These are phyloP conservation scores for Penicillium freii DNA, from an alignment of 2,329 filamentous ascomycete species.

Conservation along the genomic window DNA sequence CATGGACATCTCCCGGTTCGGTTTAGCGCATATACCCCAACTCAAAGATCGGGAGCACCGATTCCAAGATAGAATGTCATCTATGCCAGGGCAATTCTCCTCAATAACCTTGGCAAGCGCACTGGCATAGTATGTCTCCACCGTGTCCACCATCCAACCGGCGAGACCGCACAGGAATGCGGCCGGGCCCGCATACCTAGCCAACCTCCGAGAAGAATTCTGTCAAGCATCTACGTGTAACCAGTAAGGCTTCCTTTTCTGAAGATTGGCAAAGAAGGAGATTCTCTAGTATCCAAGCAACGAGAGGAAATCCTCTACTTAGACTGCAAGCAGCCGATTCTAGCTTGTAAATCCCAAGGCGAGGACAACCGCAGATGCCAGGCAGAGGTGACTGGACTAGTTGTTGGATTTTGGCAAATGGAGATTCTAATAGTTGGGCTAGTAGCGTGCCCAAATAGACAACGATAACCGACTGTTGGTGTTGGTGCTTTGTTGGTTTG, in stretches of 20 bases:
- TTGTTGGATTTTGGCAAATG: conserved; percentile 46
- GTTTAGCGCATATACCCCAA: conserved; percentile 44
- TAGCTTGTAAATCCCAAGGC: conserved; percentile 46
- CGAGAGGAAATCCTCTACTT: conserved; percentile 48
- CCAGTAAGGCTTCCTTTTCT: conserved; percentile 43
- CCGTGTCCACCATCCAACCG: conserved; percentile 59
- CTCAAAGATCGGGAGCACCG: conserved; percentile 52
- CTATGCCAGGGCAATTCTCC: conserved; percentile 49
- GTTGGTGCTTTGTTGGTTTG: not conserved
- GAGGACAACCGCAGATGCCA: conserved; percentile 49
- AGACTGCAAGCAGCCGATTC: conserved; percentile 45
- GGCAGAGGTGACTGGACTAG: conserved; percentile 47
- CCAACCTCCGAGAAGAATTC: conserved; percentile 43
- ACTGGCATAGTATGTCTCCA: conserved; percentile 56
- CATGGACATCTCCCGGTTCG: not conserved
- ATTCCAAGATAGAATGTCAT: conserved; percentile 52
- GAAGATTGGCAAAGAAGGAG: conserved; percentile 51
- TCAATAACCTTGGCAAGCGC: conserved; percentile 48
- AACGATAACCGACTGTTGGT: conserved; percentile 41
- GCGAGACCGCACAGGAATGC: conserved; percentile 49
- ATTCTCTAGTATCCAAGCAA: conserved; percentile 55
- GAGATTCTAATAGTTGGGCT: conserved; percentile 43
- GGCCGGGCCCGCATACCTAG: conserved; percentile 45
- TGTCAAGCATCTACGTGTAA: conserved; percentile 54
- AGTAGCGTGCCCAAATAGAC: conserved; percentile 39